Evolutionary conservation across 768 basidiomycete species (phyloP).

Genomic region (Sporobolomyces roseus): DNA sequence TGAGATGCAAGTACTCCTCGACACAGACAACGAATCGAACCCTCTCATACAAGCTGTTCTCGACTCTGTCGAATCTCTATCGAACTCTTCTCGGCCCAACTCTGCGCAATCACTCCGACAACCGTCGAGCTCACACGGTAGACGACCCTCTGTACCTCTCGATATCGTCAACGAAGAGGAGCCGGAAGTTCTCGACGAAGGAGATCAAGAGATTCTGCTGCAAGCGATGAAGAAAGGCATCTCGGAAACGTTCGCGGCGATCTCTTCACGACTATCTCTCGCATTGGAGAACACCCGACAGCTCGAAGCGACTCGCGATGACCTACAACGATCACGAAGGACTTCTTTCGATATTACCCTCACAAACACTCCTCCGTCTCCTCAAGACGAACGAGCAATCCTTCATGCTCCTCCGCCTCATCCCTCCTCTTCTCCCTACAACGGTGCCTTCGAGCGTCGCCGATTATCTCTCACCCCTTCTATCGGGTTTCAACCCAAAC

Average conservation of each 20-base stretch:
- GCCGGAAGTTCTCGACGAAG: no score
- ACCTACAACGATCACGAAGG: not conserved
- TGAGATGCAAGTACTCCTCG: constrained; percentile 8
- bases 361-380: not conserved
- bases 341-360: not conserved
- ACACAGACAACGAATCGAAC: not conserved
- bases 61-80: not conserved
- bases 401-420: no score
- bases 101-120: no score
- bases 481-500: constrained; percentile 14
- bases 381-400: not conserved
- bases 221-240: no score
- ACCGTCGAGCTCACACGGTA: not conserved
- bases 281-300: not conserved
- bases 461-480: not conserved
- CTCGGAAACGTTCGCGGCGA: no score
- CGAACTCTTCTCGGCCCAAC: constrained; percentile 1
- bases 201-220: no score
- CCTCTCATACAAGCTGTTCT: constrained; percentile 22
- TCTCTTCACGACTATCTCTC: not conserved
- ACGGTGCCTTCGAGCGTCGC: not conserved
- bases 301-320: not conserved
- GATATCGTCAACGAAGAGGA: no score
- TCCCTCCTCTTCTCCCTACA: not conserved
- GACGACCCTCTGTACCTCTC: no score